A percentile compares a stretch with the other conserved stretches of the same genome.
Conservation (phyloP, 495 filamentous ascomycete species). For the Amniculicola lignicola region DNA sequence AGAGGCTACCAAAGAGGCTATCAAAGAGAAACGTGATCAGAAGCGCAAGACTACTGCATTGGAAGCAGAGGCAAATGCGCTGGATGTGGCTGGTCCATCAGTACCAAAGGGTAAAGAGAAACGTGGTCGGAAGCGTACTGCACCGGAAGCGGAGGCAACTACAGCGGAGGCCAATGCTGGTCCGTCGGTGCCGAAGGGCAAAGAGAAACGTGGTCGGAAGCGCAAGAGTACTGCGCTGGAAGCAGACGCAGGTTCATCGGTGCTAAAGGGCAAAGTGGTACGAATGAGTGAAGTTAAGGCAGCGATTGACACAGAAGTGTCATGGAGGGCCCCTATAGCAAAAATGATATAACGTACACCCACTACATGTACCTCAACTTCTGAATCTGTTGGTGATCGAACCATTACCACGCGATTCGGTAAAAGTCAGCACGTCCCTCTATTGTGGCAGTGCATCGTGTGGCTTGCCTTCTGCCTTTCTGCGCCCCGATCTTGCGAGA, state of each 20-base stretch:
- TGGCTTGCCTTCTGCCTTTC: conserved; percentile 8
- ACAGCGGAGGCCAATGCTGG: background rate
- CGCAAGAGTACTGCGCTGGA: too few species aligned
- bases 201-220: too few species aligned
- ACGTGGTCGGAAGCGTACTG: too few species aligned
- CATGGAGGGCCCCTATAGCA: conserved; percentile 8
- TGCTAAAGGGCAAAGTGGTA: conserved; percentile 8
- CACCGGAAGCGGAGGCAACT: too few species aligned
- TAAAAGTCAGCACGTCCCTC: conserved; percentile 14
- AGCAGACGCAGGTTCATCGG: conserved; percentile 9
- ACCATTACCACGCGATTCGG: conserved; percentile 5
- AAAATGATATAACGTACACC: conserved; percentile 17
- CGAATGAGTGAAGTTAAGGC: conserved; percentile 6
- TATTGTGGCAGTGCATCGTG: conserved; percentile 17
- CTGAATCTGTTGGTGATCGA: conserved; percentile 9
- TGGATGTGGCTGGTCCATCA: too few species aligned
- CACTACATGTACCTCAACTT: conserved; percentile 8
- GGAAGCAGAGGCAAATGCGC: background rate
- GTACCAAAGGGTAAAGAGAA: too few species aligned
- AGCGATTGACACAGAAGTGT: background rate
- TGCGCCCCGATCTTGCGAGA: background rate
- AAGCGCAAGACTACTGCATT: background rate
- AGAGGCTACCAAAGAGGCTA: background rate
- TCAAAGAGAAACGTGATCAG: background rate
- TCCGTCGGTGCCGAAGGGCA: background rate